Evolutionary conservation across 169 alveolate genomes (phyloP).

Genomic region (Miamiensis avidus): DNA sequence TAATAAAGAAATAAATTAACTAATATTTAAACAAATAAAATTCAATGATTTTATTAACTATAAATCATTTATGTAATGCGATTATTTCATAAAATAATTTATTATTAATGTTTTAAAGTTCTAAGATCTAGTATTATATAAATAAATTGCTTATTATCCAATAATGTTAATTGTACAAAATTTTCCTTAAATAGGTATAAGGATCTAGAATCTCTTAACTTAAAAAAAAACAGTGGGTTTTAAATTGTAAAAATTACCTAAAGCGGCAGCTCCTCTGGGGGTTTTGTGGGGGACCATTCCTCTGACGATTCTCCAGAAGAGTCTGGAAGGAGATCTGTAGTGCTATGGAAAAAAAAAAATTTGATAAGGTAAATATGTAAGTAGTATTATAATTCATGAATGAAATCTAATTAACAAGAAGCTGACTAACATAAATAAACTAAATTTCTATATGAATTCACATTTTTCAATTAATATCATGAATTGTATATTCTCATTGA

Average conservation of each 20-base stretch:
- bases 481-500: too few species aligned
- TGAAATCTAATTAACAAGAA: too few species aligned
- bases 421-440: too few species aligned
- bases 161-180: not conserved
- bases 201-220: too few species aligned
- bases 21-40: too few species aligned
- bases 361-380: not conserved
- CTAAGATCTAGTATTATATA: not conserved
- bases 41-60: too few species aligned
- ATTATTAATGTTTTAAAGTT: not conserved
- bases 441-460: too few species aligned
- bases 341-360: conserved; percentile 79
- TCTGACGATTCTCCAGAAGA: conserved; percentile 97
- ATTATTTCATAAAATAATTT: not conserved
- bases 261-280: conserved; percentile 97
- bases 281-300: conserved; percentile 99
- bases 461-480: too few species aligned
- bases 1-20: too few species aligned
- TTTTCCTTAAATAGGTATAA: not conserved
- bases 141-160: not conserved
- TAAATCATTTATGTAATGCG: too few species aligned
- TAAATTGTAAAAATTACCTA: too few species aligned
- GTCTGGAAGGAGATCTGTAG: conserved; percentile 96
- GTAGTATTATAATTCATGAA: not conserved
- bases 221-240: too few species aligned